Conservation (phyloP, 495 filamentous ascomycete genomes). For the Saxophila tyrrhenica region DNA sequence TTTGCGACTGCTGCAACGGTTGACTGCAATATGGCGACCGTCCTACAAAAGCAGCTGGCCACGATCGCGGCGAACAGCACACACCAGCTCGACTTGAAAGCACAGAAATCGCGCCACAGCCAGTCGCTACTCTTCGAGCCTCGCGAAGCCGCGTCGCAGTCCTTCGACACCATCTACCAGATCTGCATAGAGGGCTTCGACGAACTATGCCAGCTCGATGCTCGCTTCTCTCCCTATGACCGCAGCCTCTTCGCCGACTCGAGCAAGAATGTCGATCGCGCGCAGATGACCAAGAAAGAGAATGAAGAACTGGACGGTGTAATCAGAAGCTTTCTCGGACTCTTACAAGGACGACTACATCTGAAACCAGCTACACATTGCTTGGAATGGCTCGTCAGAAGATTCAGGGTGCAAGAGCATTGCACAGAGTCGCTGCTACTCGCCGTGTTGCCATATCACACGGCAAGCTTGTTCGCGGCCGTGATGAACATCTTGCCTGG, state of each 20-base stretch:
- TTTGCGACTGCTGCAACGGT: too few relatives aligned
- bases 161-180: slow-evolving; percentile 75
- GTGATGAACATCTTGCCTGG: slow-evolving; percentile 72
- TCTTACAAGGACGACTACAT: slow-evolving; percentile 62
- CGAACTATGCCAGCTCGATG: slow-evolving; percentile 78
- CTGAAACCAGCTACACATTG: slow-evolving; percentile 80
- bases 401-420: slow-evolving; percentile 87
- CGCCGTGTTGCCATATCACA: slow-evolving; percentile 87
- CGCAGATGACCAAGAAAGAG: slow-evolving; percentile 66
- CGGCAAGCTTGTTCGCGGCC: slow-evolving; percentile 58
- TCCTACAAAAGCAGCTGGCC: slow-evolving; percentile 33
- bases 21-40: slow-evolving; percentile 21
- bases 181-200: slow-evolving; percentile 80
- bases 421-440: slow-evolving; percentile 71
- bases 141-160: slow-evolving; percentile 68
- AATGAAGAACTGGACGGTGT: slow-evolving; percentile 69
- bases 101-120: slow-evolving; percentile 76
- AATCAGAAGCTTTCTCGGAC: slow-evolving; percentile 67
- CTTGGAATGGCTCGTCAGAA: slow-evolving; percentile 84
- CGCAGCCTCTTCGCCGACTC: slow-evolving; percentile 77
- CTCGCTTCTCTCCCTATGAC: slow-evolving; percentile 57
- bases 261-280: slow-evolving; percentile 77
- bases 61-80: slow-evolving; percentile 30
- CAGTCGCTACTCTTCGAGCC: slow-evolving; percentile 86
- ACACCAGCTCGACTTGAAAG: slow-evolving; percentile 65